These are phyloP conservation scores for Trichothecium roseum DNA, from an alignment of 2,329 filamentous ascomycete species.

Conservation along the genomic window DNA sequence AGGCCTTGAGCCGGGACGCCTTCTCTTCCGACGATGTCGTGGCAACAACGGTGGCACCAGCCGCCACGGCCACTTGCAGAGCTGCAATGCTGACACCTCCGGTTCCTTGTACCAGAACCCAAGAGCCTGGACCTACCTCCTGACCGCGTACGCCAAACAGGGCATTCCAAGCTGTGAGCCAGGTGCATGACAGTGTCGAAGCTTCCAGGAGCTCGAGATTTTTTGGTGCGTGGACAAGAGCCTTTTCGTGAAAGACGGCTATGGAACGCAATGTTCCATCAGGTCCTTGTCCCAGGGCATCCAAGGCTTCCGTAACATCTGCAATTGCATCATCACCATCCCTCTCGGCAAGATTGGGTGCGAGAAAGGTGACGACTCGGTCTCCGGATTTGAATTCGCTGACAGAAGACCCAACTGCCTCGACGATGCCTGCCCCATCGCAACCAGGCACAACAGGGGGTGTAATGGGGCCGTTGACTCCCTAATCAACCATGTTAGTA, in stretches of 20 bases:
- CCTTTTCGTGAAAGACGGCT: conserved; percentile 44
- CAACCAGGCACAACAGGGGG: conserved; percentile 19
- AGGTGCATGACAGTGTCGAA: conserved; percentile 36
- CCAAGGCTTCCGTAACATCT: conserved; percentile 16
- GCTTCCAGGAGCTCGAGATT: conserved; percentile 27
- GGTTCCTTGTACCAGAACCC: conserved; percentile 26
- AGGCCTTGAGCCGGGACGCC: conserved; percentile 35
- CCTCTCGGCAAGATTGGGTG: conserved; percentile 7
- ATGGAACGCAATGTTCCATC: conserved; percentile 49
- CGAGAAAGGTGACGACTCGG: conserved; percentile 41
- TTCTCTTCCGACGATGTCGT: conserved; percentile 49
- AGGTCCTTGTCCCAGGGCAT: conserved; percentile 44
- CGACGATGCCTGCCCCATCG: conserved; percentile 30
- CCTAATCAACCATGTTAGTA: conserved; percentile 3
- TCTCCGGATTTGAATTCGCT: conserved; percentile 35
- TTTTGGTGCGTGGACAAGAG: conserved; percentile 42
- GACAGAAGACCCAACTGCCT: conserved; percentile 45
- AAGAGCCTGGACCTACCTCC: conserved; percentile 23
- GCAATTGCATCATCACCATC: conserved; percentile 13
- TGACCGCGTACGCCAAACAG: conserved; percentile 33
- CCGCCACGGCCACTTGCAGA: conserved; percentile 32
- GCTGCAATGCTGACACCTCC: conserved; percentile 26
- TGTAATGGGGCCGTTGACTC: conserved; percentile 13
- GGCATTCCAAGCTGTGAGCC: conserved; percentile 40
- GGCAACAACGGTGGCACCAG: conserved; percentile 43